Conservation (phyloP, 345 rosid species). For the Isatis tinctoria region DNA sequence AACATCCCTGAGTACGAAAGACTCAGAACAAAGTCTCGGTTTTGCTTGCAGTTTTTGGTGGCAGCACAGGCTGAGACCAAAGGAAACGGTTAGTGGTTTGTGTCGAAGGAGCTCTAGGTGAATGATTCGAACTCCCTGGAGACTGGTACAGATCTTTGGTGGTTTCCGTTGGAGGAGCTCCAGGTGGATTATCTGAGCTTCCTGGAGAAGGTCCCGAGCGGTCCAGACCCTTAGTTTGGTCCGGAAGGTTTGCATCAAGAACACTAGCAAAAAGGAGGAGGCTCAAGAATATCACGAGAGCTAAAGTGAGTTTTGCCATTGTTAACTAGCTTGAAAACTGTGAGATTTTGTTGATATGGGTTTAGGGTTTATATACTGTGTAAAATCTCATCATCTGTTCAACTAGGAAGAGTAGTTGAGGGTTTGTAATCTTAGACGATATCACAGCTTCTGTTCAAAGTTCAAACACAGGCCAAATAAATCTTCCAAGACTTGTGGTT, state of each 20-base stretch:
- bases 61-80: neutral
- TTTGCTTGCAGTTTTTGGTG: neutral
- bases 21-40: constrained; percentile 8
- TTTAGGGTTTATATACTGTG: constrained; percentile 1
- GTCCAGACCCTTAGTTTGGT: neutral
- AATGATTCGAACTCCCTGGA: too few relatives aligned
- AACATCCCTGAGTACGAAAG: neutral
- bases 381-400: neutral
- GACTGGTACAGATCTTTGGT: too few relatives aligned
- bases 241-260: neutral
- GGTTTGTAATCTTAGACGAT: neutral
- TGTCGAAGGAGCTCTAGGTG: neutral
- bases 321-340: neutral
- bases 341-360: neutral
- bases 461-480: neutral
- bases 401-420: constrained; percentile 2
- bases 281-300: neutral
- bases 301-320: neutral
- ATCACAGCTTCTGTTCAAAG: too few relatives aligned
- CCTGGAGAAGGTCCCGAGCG: constrained; percentile 11
- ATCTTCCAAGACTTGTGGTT: neutral
- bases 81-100: neutral
- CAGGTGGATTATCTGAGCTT: neutral
- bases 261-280: neutral
- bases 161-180: neutral